Conservation (phyloP, 345 rosid species). For the Fremontodendron californicum region DNA sequence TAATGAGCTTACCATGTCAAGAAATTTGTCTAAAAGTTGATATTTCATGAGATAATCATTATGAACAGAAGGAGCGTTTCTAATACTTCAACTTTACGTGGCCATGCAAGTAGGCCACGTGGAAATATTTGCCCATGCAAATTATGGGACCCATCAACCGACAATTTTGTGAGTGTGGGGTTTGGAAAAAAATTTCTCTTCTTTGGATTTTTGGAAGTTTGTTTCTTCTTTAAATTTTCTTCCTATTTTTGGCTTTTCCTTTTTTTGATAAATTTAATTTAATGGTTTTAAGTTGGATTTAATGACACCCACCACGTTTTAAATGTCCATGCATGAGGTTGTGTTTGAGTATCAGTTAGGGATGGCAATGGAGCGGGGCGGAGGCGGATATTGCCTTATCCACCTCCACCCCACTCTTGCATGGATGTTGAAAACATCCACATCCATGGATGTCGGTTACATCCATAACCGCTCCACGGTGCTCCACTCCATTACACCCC, state of each 20-base stretch:
- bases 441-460: no score
- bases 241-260: background rate
- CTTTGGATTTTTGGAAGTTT: background rate
- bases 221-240: background rate
- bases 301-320: background rate
- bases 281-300: background rate
- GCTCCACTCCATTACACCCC: no score
- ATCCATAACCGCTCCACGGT: no score
- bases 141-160: conserved; percentile 12
- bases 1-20: conserved; percentile 1
- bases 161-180: background rate
- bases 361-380: no score
- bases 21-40: background rate
- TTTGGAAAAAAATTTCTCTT: background rate
- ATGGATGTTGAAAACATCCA: no score
- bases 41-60: background rate
- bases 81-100: conserved; percentile 4
- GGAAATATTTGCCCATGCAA: conserved; percentile 13
- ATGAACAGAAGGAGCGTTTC: conserved; percentile 3
- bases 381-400: no score
- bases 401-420: no score
- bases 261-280: background rate
- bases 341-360: no score
- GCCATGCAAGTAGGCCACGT: conserved; percentile 19
- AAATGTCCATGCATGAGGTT: no score